Percentiles rank a stretch among this genome's conserved stretches.
These are phyloP conservation scores for Xerocomellus intermedius DNA, from an alignment of 768 basidiomycete species.

Conservation along the genomic window DNA sequence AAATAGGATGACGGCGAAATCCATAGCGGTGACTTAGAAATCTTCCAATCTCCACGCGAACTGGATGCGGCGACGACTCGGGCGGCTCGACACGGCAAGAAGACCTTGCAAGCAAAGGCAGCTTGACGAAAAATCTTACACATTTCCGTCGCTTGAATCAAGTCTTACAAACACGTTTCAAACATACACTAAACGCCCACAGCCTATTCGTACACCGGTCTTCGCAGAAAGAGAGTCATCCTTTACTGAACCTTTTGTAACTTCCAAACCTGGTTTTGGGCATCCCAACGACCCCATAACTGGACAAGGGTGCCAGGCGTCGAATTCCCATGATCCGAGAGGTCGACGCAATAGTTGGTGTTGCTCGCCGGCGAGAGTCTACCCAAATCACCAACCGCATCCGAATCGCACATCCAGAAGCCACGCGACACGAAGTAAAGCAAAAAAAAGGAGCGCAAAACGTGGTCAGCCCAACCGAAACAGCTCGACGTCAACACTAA, in stretches of 20 bases:
- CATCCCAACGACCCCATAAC: constrained; percentile 50
- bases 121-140: too few species aligned
- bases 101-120: too few species aligned
- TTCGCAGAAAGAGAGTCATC: too few species aligned
- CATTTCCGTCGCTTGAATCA: too few species aligned
- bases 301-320: constrained; percentile 44
- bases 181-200: too few species aligned
- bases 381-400: background rate
- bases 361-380: constrained; percentile 49
- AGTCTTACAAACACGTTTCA: background rate
- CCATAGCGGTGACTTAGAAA: too few species aligned
- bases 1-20: too few species aligned
- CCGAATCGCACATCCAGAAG: background rate
- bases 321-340: constrained; percentile 46
- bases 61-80: too few species aligned
- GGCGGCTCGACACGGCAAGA: too few species aligned
- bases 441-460: background rate
- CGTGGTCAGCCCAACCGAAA: background rate
- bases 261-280: constrained; percentile 54
- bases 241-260: constrained; percentile 7
- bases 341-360: constrained; percentile 42
- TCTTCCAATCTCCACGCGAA: too few species aligned
- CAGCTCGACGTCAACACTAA: too few species aligned
- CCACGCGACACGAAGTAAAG: too few species aligned
- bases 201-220: background rate